Conservation (phyloP, 2,329 filamentous ascomycete genomes). For the Fusarium musae region DNA sequence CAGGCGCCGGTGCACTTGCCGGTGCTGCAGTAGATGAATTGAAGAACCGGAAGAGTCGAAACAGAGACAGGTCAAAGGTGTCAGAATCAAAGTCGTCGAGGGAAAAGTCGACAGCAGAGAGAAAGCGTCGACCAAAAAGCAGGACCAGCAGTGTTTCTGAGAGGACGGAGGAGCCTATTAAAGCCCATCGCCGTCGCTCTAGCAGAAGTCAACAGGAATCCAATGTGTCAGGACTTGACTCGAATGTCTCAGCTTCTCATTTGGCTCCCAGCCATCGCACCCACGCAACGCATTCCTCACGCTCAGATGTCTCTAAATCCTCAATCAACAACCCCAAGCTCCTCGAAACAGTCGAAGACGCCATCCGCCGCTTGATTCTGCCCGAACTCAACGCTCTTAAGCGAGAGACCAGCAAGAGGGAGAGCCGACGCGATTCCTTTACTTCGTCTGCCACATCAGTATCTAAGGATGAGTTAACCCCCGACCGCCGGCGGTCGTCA, state of each 20-base stretch:
- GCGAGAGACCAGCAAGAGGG: slow-evolving; percentile 84
- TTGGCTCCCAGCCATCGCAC: slow-evolving; percentile 66
- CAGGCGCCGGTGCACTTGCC: slow-evolving; percentile 48
- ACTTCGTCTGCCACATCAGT: slow-evolving; percentile 65
- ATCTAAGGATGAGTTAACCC: slow-evolving; percentile 67
- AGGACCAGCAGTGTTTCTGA: slow-evolving; percentile 62
- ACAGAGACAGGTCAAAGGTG: slow-evolving; percentile 56
- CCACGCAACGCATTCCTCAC: slow-evolving; percentile 64
- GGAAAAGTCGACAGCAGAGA: slow-evolving; percentile 58
- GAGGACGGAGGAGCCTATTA: slow-evolving; percentile 58
- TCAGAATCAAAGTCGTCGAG: slow-evolving; percentile 54
- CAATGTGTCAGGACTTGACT: slow-evolving; percentile 63
- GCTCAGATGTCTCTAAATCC: slow-evolving; percentile 67
- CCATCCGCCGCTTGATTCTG: slow-evolving; percentile 87
- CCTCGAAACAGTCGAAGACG: slow-evolving; percentile 91
- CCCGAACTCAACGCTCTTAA: slow-evolving; percentile 93
- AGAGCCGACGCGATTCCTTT: slow-evolving; percentile 74
- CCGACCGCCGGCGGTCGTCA: slow-evolving; percentile 71
- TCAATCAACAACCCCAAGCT: slow-evolving; percentile 94
- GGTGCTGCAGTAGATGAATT: slow-evolving; percentile 55
- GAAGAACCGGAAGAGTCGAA: slow-evolving; percentile 58
- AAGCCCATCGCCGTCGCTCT: slow-evolving; percentile 61
- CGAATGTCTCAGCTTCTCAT: slow-evolving; percentile 65
- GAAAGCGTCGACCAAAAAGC: slow-evolving; percentile 60
- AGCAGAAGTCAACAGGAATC: slow-evolving; percentile 65